phyloP scores from a whole-genome alignment of 2,329 filamentous ascomycete genomes.

The Dactylellina haptotyla region DNA sequence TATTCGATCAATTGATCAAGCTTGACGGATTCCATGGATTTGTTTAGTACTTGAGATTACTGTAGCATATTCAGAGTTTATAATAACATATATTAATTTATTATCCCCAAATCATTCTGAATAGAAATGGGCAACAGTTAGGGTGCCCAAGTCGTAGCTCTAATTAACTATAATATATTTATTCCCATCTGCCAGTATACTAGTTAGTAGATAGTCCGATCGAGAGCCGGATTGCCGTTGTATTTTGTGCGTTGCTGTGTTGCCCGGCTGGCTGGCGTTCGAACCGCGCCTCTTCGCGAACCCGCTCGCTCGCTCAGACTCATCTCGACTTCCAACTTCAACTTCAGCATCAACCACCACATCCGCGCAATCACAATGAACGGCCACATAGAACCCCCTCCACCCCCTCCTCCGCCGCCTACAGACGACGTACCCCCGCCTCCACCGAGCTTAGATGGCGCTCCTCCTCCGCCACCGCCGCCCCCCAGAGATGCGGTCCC shows the following conservation, averaged over 20 bases:
- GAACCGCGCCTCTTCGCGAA: conserved; percentile 19
- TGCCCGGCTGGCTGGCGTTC: too few species aligned
- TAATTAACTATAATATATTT: too few species aligned
- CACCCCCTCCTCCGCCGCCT: conserved; percentile 63
- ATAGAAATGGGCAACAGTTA: too few species aligned
- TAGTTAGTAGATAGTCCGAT: background rate
- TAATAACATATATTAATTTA: too few species aligned
- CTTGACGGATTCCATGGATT: too few species aligned
- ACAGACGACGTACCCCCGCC: conserved; percentile 60
- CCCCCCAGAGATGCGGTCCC: conserved; percentile 56
- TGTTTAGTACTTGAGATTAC: too few species aligned
- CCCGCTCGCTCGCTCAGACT: conserved; percentile 8
- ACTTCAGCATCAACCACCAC: conserved; percentile 56
- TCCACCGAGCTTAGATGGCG: conserved; percentile 62
- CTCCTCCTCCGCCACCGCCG: conserved; percentile 60
- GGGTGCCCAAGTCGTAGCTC: too few species aligned
- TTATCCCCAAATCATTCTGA: too few species aligned
- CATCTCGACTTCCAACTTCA: conserved; percentile 35
- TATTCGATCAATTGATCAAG: too few species aligned
- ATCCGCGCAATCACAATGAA: too few species aligned
- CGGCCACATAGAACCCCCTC: conserved; percentile 57
- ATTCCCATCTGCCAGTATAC: background rate
- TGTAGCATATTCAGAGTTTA: too few species aligned
- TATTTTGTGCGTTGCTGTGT: conserved; percentile 24
- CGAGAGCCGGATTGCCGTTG: background rate